phyloP scores from a whole-genome alignment of 345 rosid species.

The Murraya paniculata region DNA sequence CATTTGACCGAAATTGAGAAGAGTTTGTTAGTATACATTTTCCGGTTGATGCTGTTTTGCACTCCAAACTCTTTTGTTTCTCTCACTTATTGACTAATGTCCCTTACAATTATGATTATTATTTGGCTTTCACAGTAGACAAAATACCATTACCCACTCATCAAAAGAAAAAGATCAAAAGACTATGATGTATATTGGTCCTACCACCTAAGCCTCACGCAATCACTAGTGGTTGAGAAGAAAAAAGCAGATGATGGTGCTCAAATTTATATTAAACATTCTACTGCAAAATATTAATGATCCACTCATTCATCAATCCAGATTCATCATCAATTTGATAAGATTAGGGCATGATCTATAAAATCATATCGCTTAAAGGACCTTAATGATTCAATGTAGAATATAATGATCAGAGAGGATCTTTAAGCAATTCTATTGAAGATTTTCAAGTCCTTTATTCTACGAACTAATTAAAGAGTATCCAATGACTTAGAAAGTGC shows the following conservation, averaged over 20 bases:
- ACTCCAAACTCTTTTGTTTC: neutral
- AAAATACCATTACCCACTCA: too few species aligned
- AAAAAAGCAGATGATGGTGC: constrained; percentile 1
- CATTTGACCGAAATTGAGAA: neutral
- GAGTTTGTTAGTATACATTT: neutral
- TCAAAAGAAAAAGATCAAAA: neutral
- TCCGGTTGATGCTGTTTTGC: neutral
- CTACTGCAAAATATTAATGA: neutral
- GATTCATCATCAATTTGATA: neutral
- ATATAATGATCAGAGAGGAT: constrained; percentile 11
- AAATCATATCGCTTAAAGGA: constrained; percentile 17
- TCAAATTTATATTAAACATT: neutral
- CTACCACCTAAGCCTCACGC: constrained; percentile 10
- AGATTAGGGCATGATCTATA: neutral
- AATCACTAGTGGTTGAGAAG: constrained; percentile 11
- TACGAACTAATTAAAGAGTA: constrained; percentile 9
- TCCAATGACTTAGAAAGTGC: constrained; percentile 24
- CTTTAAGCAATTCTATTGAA: neutral
- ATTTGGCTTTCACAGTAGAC: neutral
- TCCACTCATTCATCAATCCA: constrained; percentile 16
- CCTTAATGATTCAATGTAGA: constrained; percentile 4
- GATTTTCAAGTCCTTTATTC: constrained; percentile 9
- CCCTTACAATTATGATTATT: neutral
- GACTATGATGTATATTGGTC: neutral
- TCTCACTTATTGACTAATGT: neutral